Evolutionary conservation across 2,329 filamentous ascomycete species (phyloP).

Genomic region (Diaporthe citrichinensis): DNA sequence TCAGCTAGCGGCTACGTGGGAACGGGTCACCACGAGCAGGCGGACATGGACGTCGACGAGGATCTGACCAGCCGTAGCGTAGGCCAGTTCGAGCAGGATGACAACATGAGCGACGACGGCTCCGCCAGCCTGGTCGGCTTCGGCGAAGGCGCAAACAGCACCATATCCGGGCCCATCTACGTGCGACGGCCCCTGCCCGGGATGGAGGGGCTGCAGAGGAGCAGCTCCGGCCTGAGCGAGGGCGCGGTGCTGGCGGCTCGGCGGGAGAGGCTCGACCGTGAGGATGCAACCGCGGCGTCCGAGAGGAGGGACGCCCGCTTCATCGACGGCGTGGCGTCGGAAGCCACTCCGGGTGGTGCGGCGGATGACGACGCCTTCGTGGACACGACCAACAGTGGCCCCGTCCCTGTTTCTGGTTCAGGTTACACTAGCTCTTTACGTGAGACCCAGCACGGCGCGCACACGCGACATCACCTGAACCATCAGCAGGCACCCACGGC

Average conservation of each 20-base stretch:
- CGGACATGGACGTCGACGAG: constrained; percentile 69
- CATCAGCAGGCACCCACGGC: constrained; percentile 49
- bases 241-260: constrained; percentile 51
- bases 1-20: constrained; percentile 71
- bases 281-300: constrained; percentile 58
- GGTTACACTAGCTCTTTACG: constrained; percentile 54
- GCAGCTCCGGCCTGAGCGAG: constrained; percentile 67
- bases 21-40: constrained; percentile 53
- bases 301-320: constrained; percentile 74
- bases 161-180: constrained; percentile 84
- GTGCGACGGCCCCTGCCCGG: constrained; percentile 64
- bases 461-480: constrained; percentile 46
- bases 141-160: constrained; percentile 90
- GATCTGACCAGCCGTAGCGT: constrained; percentile 61
- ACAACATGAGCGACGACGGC: constrained; percentile 88
- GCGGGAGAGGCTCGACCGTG: constrained; percentile 50
- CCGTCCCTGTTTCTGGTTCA: constrained; percentile 62
- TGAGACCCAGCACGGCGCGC: constrained; percentile 49
- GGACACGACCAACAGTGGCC: constrained; percentile 74
- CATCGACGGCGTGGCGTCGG: constrained; percentile 75
- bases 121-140: constrained; percentile 90
- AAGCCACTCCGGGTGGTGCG: constrained; percentile 59
- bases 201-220: constrained; percentile 61
- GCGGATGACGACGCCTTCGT: constrained; percentile 68
- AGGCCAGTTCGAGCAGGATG: constrained; percentile 64